These are phyloP conservation scores for Citrullus colocynthis DNA, from an alignment of 306 rosid species.

Conservation along the genomic window DNA sequence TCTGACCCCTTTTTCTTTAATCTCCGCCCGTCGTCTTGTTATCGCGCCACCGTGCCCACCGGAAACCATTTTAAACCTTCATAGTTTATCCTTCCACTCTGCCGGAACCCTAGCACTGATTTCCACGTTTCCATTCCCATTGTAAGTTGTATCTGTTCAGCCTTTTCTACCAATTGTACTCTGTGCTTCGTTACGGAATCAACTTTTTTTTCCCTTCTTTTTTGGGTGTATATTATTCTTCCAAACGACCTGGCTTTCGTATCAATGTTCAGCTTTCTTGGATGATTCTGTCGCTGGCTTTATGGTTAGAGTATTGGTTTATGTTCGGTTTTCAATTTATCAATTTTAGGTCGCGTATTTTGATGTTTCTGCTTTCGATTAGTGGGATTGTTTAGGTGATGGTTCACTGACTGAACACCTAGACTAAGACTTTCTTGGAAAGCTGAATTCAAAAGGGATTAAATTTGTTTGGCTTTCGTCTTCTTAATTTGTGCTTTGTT, in stretches of 20 bases:
- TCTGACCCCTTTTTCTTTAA: neutral
- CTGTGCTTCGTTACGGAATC: neutral
- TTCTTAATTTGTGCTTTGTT: neutral
- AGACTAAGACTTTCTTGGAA: neutral
- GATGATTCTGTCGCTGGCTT: neutral
- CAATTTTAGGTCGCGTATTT: neutral
- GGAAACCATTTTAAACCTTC: neutral
- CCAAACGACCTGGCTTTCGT: neutral
- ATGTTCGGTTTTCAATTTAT: neutral
- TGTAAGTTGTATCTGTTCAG: neutral
- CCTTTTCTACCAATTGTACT: neutral
- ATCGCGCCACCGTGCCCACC: neutral
- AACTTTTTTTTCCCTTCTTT: neutral
- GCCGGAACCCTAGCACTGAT: conserved; percentile 4
- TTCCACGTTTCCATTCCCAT: neutral
- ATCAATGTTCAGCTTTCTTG: neutral
- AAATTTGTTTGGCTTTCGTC: neutral
- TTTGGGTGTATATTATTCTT: neutral
- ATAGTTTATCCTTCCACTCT: neutral
- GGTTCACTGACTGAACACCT: neutral
- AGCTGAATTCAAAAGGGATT: neutral
- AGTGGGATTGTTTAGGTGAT: neutral
- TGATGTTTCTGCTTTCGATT: neutral
- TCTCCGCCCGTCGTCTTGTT: neutral
- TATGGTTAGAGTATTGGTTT: neutral